Conservation (phyloP, 805 yeast species). For the Saccharomyces paradoxus region DNA sequence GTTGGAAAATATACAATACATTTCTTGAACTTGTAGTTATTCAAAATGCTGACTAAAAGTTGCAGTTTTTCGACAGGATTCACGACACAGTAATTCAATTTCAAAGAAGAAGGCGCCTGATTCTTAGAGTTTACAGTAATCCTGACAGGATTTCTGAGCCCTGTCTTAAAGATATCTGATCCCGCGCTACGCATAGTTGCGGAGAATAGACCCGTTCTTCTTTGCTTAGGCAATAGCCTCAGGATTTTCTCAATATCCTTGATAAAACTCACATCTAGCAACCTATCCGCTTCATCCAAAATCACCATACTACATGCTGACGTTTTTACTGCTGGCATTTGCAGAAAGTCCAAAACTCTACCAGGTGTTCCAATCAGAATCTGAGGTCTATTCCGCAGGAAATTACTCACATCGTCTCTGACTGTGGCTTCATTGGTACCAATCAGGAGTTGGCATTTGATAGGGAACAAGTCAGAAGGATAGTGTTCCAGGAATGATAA, state of each 20-base stretch:
- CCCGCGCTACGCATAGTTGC: constrained; percentile 89
- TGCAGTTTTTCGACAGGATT: constrained; percentile 57
- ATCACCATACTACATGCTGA: constrained; percentile 63
- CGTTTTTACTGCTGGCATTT: constrained; percentile 49
- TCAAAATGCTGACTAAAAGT: constrained; percentile 44
- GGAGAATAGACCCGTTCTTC: constrained; percentile 87
- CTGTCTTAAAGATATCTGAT: constrained; percentile 68
- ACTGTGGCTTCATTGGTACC: constrained; percentile 46
- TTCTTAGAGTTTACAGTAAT: constrained; percentile 59
- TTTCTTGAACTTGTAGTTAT: constrained; percentile 55
- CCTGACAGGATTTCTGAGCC: constrained; percentile 88
- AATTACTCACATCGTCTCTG: constrained; percentile 62
- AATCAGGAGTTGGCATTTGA: constrained; percentile 54
- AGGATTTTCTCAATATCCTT: constrained; percentile 62
- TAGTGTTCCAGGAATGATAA: constrained; percentile 47
- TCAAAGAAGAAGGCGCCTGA: constrained; percentile 54
- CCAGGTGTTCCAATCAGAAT: constrained; percentile 91
- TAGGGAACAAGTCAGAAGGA: constrained; percentile 38
- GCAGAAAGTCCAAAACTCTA: constrained; percentile 65
- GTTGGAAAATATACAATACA: constrained; percentile 91
- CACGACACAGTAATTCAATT: constrained; percentile 51
- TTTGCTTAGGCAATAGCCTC: constrained; percentile 71
- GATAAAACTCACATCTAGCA: constrained; percentile 70
- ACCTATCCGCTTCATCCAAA: constrained; percentile 88
- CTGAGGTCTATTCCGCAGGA: constrained; percentile 51